Conservation (phyloP, 371 early-diverging fungal genomes). For the Saksenaea vasiformis region DNA sequence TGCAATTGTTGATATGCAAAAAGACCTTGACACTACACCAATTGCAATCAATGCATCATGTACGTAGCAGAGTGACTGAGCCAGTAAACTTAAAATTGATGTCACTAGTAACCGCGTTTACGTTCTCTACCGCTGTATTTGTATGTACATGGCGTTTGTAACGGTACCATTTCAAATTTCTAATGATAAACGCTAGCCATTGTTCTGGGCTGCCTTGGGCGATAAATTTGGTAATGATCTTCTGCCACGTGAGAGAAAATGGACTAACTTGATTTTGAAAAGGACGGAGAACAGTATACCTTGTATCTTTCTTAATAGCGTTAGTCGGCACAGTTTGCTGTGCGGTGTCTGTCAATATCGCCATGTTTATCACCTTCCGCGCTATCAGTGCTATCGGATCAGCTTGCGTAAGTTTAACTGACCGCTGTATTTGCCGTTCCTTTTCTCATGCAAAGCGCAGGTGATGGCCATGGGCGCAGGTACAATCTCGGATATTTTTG, state of each 20-base stretch:
- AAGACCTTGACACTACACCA: constrained; percentile 32
- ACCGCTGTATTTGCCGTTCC: not conserved
- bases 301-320: constrained; percentile 23
- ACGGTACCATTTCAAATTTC: not conserved
- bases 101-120: too few species aligned
- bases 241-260: too few species aligned
- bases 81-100: not conserved
- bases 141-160: not conserved
- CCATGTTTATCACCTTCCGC: constrained; percentile 27
- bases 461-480: too few species aligned
- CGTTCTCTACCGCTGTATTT: too few species aligned
- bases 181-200: not conserved
- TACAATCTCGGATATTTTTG: too few species aligned
- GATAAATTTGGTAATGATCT: too few species aligned
- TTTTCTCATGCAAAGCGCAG: too few species aligned
- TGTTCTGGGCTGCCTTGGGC: too few species aligned
- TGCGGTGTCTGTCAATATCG: constrained; percentile 27
- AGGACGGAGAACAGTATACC: constrained; percentile 23
- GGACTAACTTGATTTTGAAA: too few species aligned
- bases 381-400: constrained; percentile 26
- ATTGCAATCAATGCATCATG: constrained; percentile 42
- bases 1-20: constrained; percentile 36
- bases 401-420: constrained; percentile 16
- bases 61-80: too few species aligned
- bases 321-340: constrained; percentile 21